Evolutionary conservation across 179 eudicot genomes (phyloP).

Genomic region (Dionaea muscipula): DNA sequence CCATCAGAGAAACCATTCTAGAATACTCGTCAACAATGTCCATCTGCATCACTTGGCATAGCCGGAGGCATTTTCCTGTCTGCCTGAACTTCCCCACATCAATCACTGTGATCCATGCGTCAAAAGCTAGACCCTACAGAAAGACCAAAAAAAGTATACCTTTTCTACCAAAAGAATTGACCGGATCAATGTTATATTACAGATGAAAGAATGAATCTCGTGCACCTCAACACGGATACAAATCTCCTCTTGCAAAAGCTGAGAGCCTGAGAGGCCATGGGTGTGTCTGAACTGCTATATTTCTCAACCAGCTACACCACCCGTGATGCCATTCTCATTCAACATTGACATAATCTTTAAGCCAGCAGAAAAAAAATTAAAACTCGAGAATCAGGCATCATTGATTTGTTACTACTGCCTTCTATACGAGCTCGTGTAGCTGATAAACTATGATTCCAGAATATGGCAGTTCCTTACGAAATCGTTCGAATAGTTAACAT

Average conservation of each 20-base stretch:
- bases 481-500: slow-evolving; percentile 76
- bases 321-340: slow-evolving; percentile 7
- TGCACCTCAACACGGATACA: slow-evolving; percentile 13
- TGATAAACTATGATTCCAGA: slow-evolving; percentile 47
- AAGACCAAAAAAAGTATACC: slow-evolving; percentile 19
- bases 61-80: no score
- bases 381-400: slow-evolving; percentile 1
- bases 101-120: slow-evolving; percentile 11
- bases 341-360: slow-evolving; percentile 14
- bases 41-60: no score
- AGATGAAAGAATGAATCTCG: slow-evolving; percentile 24
- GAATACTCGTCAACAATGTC: no score
- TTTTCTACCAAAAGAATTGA: slow-evolving; percentile 12
- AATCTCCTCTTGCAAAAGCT: slow-evolving; percentile 9
- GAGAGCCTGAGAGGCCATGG: slow-evolving; percentile 9
- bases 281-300: slow-evolving; percentile 2
- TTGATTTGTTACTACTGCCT: slow-evolving; percentile 6
- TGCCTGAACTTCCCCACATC: slow-evolving; percentile 3
- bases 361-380: slow-evolving; percentile 9
- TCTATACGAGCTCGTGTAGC: slow-evolving; percentile 9
- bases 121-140: slow-evolving; percentile 6
- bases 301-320: slow-evolving; percentile 12
- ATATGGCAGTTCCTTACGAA: slow-evolving; percentile 85
- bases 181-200: slow-evolving; percentile 19
- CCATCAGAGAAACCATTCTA: no score